A percentile compares a stretch with the other conserved stretches of the same genome.
Conservation (phyloP, 2,329 filamentous ascomycete species). For the Dothistroma septosporum region DNA sequence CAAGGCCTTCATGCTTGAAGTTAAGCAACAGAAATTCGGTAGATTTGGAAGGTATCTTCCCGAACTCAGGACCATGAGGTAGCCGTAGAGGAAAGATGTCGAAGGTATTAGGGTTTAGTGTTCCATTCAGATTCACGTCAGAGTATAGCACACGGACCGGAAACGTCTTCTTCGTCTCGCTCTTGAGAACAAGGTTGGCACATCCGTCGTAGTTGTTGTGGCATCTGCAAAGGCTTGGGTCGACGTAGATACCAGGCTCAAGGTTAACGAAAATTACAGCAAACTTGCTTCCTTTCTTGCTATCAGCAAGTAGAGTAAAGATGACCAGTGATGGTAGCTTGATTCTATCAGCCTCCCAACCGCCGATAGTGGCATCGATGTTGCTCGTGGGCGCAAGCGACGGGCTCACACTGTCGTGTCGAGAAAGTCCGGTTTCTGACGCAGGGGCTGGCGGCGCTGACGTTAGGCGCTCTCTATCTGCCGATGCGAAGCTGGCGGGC, state of each 20-base stretch:
- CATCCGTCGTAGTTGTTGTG: constrained; percentile 13
- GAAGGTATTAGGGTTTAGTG: constrained; percentile 20
- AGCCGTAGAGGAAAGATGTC: constrained; percentile 20
- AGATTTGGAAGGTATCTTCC: constrained; percentile 1
- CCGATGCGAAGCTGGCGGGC: neutral
- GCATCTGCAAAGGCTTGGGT: constrained; percentile 16
- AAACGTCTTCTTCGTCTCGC: constrained; percentile 9
- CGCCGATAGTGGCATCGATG: constrained; percentile 9
- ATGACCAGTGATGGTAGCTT: constrained; percentile 14
- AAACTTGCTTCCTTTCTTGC: constrained; percentile 10
- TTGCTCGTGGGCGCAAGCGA: constrained; percentile 15
- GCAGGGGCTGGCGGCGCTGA: neutral
- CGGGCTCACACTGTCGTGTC: constrained; percentile 9
- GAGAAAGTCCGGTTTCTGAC: constrained; percentile 7
- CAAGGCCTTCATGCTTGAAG: constrained; percentile 14
- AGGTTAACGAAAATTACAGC: constrained; percentile 16
- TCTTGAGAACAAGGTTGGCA: constrained; percentile 18
- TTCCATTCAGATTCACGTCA: constrained; percentile 12
- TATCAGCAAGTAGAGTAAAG: constrained; percentile 13
- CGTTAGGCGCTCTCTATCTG: neutral
- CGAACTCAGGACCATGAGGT: constrained; percentile 9
- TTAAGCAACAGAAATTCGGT: constrained; percentile 20
- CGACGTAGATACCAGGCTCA: constrained; percentile 12
- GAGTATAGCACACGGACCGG: constrained; percentile 12
- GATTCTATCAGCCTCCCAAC: constrained; percentile 13